Conservation (phyloP, 345 rosid genomes). For the Eucalyptus fibrosa region DNA sequence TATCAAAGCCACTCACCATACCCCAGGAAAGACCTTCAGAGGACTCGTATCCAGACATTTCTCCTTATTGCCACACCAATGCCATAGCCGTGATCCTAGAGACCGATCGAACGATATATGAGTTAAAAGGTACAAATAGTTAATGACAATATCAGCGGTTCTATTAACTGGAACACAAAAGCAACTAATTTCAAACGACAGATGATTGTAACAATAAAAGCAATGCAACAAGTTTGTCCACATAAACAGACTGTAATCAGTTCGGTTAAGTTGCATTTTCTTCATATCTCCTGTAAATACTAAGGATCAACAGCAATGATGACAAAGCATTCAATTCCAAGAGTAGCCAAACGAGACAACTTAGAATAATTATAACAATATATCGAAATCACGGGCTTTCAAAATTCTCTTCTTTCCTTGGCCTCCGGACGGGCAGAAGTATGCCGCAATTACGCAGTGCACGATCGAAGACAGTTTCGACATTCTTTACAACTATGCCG, state of each 20-base stretch:
- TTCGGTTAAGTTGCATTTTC: background rate
- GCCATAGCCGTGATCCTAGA: slow-evolving; percentile 81
- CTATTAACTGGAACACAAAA: background rate
- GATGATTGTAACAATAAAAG: background rate
- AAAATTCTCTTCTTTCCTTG: background rate
- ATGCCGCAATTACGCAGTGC: background rate
- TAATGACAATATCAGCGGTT: background rate
- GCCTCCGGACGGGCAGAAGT: background rate
- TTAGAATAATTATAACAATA: background rate
- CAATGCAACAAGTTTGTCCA: background rate
- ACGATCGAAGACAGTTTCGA: background rate
- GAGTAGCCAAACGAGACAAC: background rate
- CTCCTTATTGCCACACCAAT: slow-evolving; percentile 92
- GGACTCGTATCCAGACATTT: slow-evolving; percentile 70
- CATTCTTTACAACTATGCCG: background rate
- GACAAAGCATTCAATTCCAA: background rate
- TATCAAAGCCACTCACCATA: slow-evolving; percentile 43
- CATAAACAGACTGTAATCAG: background rate
- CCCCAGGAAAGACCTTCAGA: slow-evolving; percentile 99
- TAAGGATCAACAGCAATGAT: background rate
- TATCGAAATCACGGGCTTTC: background rate
- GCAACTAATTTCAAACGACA: background rate
- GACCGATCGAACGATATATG: background rate
- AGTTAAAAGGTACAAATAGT: background rate
- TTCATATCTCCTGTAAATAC: background rate